Evolutionary conservation across 2,329 filamentous ascomycete species (phyloP).

Genomic region (Setomelanomma holmii): DNA sequence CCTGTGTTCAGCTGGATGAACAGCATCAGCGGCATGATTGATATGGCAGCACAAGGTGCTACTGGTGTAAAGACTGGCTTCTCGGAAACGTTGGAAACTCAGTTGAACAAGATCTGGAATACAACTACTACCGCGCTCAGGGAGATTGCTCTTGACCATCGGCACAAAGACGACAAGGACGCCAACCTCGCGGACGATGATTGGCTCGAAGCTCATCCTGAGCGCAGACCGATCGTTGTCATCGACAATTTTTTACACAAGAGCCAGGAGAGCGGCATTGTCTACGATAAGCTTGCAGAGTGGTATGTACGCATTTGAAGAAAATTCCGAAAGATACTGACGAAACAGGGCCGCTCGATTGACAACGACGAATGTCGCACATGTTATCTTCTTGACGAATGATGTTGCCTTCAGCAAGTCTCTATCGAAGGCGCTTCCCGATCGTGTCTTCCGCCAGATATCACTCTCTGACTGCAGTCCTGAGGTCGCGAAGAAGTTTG

Average conservation of each 20-base stretch:
- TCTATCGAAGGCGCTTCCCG: slow-evolving; percentile 83
- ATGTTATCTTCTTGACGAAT: slow-evolving; percentile 92
- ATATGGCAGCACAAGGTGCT: slow-evolving; percentile 90
- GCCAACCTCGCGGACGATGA: slow-evolving; percentile 78
- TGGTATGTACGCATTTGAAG: slow-evolving; percentile 59
- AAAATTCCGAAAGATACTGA: slow-evolving; percentile 9
- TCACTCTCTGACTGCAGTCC: slow-evolving; percentile 83
- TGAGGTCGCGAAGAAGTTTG: slow-evolving; percentile 85
- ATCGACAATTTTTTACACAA: slow-evolving; percentile 93
- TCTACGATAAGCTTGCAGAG: slow-evolving; percentile 69
- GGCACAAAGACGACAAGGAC: slow-evolving; percentile 77
- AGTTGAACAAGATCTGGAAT: slow-evolving; percentile 87
- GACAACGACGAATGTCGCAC: slow-evolving; percentile 86
- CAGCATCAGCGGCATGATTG: slow-evolving; percentile 88
- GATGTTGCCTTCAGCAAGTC: slow-evolving; percentile 90
- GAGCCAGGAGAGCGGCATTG: slow-evolving; percentile 57
- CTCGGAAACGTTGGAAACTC: slow-evolving; percentile 88
- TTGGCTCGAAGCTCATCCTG: slow-evolving; percentile 88
- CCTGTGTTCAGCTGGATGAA: slow-evolving; percentile 98
- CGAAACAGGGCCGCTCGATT: slow-evolving; percentile 72
- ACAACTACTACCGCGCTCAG: slow-evolving; percentile 82
- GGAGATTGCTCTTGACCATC: slow-evolving; percentile 72
- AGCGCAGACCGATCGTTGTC: slow-evolving; percentile 80
- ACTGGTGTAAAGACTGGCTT: slow-evolving; percentile 95
- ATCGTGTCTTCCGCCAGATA: slow-evolving; percentile 87